Evolutionary conservation across 192 early-diverging fungal species (phyloP), one percentile per base, ranked within the genome.

Genomic region (Phycomyces blakesleeanus): DNA sequence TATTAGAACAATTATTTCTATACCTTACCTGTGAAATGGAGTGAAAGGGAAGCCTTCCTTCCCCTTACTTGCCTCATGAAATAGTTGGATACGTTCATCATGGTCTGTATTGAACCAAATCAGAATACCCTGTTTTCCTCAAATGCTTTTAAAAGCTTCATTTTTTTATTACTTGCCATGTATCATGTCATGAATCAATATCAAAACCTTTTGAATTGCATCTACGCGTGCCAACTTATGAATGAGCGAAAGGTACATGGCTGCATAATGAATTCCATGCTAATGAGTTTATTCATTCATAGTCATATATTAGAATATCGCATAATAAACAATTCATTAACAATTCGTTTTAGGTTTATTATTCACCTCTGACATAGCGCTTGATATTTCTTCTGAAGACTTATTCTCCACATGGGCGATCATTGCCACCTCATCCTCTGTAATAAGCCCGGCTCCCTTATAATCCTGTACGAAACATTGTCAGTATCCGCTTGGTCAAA

Each of bases 181-280:
- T 7, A 93, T 73, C 50, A 92, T 75, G 56, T 96, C 92, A 69
- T 93, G 92, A 34, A 97, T 73, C 18, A 88, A 63, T 21, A 97
- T 91, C 59, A 96, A 71, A 25, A 96, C 86, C 62, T 90, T 87
- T 71, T 98, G 92, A 29, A 93, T 76, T 8, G 93, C 94, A 67
- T 97, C 94, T 7, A 88, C 74, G 51, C 94, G 86, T n/a, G 84
- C 80, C 39, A 95, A 80, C 73, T 90, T 93, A 44, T 81, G 76
- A 34, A 92, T 72, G 14, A 96, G 78, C 26, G 61, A 73, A 38
- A 92, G 68, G 38, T 95, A 87, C 15, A 95, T 73, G 12, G 71
- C 78, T 6, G 85, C 81, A 73, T 92, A 93, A 25, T 68, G 59
- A 15, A 61, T 22, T n/a, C 67, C 67, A 26, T 68, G 67, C 67